Evolutionary conservation across 164 flowering plant species (phyloP), one percentile per base, ranked within the genome.

Genomic region (Magnolia officinalis): DNA sequence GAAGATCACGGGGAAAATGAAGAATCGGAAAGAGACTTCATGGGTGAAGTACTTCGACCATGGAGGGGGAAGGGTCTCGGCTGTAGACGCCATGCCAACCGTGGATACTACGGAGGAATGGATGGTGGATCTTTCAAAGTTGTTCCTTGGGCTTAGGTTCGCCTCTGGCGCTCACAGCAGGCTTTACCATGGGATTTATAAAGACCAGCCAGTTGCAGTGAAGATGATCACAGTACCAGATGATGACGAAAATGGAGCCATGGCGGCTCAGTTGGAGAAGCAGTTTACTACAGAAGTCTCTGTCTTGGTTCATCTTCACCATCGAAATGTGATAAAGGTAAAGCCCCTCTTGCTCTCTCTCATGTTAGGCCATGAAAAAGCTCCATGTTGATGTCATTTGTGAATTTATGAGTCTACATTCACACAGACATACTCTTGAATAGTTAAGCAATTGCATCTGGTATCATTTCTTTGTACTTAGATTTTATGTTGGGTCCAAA

Each of bases 91-190:
- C 4, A 88, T 81, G 13, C 61, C 61, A 16, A 55, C 61, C 13
- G 88, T 90, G 49, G 95, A 87, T 11, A 77, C 88, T 3, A 88
- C 82, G 16, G 95, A 93, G 75, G 93, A 90, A 67, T 85, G 86
- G 82, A 80, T 72, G 70, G 86, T 89, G 45, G 98, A 95, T 81
- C 85, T 92, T 52, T 91, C 97, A 0, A 83, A 89, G 87, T 81
- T 95, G 67, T 88, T 86, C 55, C 79, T 91, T 74, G 98, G 97
- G 50, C 84, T 69, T 72, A 89, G 81, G 59, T 92, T 95, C 83
- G 97, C 97, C 58, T 86, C 84, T 74, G 98, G 98, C 37, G 94
- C 97, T 7, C 89, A 95, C 79, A 93, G 98, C 76, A 79, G 87
- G 75, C 91, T 94, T 79, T 92, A 94, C 81, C 97, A 88, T 81